phyloP scores from a whole-genome alignment of 768 basidiomycete species.

The Hebeloma cylindrosporum region DNA sequence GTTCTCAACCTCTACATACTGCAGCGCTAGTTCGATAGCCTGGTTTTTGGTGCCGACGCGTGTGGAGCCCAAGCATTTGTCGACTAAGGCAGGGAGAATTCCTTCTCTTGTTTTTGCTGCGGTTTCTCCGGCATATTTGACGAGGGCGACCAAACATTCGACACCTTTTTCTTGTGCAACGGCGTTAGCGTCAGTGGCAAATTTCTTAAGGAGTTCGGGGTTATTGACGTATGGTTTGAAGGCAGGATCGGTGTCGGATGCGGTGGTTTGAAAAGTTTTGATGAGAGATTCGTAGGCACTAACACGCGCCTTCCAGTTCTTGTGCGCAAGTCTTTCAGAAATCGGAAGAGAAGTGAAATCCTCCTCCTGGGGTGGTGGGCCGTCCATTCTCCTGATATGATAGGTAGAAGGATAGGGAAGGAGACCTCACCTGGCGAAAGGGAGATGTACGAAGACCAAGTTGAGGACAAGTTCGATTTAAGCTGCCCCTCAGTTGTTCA shows the following conservation, averaged over 20 bases:
- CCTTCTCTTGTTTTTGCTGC: slow-evolving; percentile 77
- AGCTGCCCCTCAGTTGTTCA: neutral
- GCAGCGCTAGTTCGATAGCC: slow-evolving; percentile 79
- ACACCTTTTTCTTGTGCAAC: slow-evolving; percentile 98
- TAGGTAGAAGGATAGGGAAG: slow-evolving; percentile 14
- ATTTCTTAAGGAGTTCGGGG: slow-evolving; percentile 78
- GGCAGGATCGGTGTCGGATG: slow-evolving; percentile 90
- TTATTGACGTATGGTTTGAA: slow-evolving; percentile 88
- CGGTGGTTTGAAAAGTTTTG: slow-evolving; percentile 84
- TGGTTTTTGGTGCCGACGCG: slow-evolving; percentile 89
- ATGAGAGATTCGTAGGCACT: slow-evolving; percentile 88
- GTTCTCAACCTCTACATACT: slow-evolving; percentile 95
- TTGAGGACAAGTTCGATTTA: slow-evolving; percentile 3
- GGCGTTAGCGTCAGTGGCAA: slow-evolving; percentile 88
- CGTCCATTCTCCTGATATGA: slow-evolving; percentile 64
- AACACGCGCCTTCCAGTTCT: slow-evolving; percentile 99
- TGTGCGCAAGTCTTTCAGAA: slow-evolving; percentile 81
- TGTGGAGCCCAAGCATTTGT: slow-evolving; percentile 92
- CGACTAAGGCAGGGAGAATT: slow-evolving; percentile 89
- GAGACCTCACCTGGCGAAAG: slow-evolving; percentile 4
- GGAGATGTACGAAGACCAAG: neutral
- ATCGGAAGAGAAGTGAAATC: slow-evolving; percentile 84
- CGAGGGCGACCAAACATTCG: slow-evolving; percentile 81
- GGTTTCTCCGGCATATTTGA: slow-evolving; percentile 90
- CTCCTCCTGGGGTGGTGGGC: slow-evolving; percentile 88